Conservation (phyloP, 2,329 filamentous ascomycete genomes). For the Byssoonygena ceratinophila region DNA sequence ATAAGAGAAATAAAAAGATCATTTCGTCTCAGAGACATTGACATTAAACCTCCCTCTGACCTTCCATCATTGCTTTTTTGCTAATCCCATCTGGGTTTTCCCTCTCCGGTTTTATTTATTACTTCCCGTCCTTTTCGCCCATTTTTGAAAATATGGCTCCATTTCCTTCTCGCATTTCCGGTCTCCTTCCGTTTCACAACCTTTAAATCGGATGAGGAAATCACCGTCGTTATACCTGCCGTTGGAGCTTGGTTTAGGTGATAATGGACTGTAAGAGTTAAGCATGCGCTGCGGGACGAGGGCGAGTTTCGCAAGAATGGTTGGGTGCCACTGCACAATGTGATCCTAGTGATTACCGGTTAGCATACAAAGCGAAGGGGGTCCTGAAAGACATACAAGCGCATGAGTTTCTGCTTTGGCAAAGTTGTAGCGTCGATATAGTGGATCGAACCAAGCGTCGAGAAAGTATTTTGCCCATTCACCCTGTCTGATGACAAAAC, state of each 20-base stretch:
- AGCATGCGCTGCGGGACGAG: slow-evolving; percentile 76
- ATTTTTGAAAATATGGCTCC: slow-evolving; percentile 41
- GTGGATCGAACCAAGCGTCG: slow-evolving; percentile 90
- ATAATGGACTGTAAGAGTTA: slow-evolving; percentile 60
- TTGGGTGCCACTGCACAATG: slow-evolving; percentile 92
- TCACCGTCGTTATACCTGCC: slow-evolving; percentile 71
- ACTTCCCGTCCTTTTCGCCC: slow-evolving; percentile 26
- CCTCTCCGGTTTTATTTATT: not conserved
- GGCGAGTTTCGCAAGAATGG: slow-evolving; percentile 78
- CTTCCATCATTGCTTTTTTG: not conserved
- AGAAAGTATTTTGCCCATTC: slow-evolving; percentile 90
- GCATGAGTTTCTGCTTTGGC: slow-evolving; percentile 89
- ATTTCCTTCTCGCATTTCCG: slow-evolving; percentile 65
- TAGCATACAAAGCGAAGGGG: not conserved
- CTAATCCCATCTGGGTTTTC: not conserved
- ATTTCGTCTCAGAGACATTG: slow-evolving; percentile 4
- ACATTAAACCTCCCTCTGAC: not conserved
- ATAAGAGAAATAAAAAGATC: not conserved
- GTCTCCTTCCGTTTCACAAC: slow-evolving; percentile 50
- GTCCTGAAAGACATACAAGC: slow-evolving; percentile 48
- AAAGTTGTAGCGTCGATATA: slow-evolving; percentile 92
- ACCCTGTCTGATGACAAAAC: slow-evolving; percentile 69
- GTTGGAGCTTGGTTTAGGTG: slow-evolving; percentile 35
- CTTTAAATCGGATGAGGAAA: slow-evolving; percentile 66
- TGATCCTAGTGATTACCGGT: slow-evolving; percentile 51